Base-by-base conservation (phyloP, 768 basidiomycete species). In the Rhodotorula paludigena region DNA sequence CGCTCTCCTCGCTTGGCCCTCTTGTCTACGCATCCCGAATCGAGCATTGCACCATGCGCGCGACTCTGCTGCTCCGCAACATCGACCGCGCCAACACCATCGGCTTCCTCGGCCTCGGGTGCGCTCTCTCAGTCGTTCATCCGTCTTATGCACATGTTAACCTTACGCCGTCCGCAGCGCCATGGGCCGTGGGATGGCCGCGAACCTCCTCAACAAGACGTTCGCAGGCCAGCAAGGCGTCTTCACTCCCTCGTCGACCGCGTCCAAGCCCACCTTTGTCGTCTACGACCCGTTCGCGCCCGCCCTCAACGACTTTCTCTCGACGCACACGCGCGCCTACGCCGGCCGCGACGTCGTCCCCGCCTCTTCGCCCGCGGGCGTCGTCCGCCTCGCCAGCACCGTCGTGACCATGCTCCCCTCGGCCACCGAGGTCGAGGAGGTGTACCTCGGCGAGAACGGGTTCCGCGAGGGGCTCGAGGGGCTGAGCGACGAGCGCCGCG, bases 341-440 rank as follows among this genome's bases (percentile, higher is more conserved):
- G 87, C 89, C 15, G 79, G 81, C 3, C 84, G 86, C 7, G 81
- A 81, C 52, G 78, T 92, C 36, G 78, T 82, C 28, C 80, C 88
- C 44, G 88, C 82, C 8, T 71, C 77, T 23, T 85, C 84, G 39
- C 90, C 90, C 32, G 84, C 84, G 74, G 85, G 90, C 41, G 77
- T 78, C 42, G 74, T 76, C 2, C 52, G 51, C 32, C 55, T 66
- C 15, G 77, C 79, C 18, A 55, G 71, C 53, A 87, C 84, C 15
- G 82, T 96, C 53, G 77, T 97, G 58, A 93, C 92, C 11, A 92
- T 94, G 90, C 82, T 97, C 3, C 92, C 92, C 0, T 92, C 91
- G 1, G 89, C 90, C 12, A 89, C 90, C 0, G 88, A 97, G 72
- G 92, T 96, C 48, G 81, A 84, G 58, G 79, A 82, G 57, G 92